Percentiles rank a stretch among this genome's conserved stretches.
phyloP scores from a whole-genome alignment of 768 basidiomycete genomes.

The Porphyrellus cyaneotinctus region DNA sequence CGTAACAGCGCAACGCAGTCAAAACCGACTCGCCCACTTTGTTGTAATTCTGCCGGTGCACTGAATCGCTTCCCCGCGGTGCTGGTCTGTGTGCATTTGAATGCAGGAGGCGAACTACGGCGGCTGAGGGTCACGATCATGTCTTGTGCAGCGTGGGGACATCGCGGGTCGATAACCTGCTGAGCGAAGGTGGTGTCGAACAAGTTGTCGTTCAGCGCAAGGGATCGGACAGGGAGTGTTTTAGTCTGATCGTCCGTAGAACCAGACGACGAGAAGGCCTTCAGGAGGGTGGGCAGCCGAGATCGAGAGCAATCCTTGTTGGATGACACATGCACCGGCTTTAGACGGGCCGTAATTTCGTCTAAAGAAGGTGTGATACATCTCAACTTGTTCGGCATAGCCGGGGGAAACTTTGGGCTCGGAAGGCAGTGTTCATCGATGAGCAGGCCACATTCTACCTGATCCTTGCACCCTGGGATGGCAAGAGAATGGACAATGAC shows the following conservation, averaged over 20 bases:
- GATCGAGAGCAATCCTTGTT: slow-evolving; percentile 19
- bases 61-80: slow-evolving; percentile 53
- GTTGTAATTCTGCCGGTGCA: slow-evolving; percentile 56
- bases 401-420: slow-evolving; percentile 2
- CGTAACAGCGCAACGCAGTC: slow-evolving; percentile 55
- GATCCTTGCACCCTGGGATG: slow-evolving; percentile 49
- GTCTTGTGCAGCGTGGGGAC: slow-evolving; percentile 46
- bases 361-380: slow-evolving; percentile 63
- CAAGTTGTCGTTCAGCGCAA: slow-evolving; percentile 11
- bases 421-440: slow-evolving; percentile 21
- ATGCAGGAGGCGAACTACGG: slow-evolving; percentile 38
- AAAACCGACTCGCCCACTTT: slow-evolving; percentile 50
- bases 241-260: slow-evolving; percentile 22
- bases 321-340: slow-evolving; percentile 16
- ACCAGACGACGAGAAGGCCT: slow-evolving; percentile 3
- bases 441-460: slow-evolving; percentile 56
- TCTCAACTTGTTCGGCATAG: slow-evolving; percentile 6
- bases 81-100: slow-evolving; percentile 24
- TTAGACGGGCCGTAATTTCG: slow-evolving; percentile 66
- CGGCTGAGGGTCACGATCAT: slow-evolving; percentile 65
- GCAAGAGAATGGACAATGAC: slow-evolving; percentile 15
- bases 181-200: slow-evolving; percentile 2
- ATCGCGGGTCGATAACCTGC: slow-evolving; percentile 22
- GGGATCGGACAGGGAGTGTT: slow-evolving; percentile 37
- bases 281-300: slow-evolving; percentile 35